Evolutionary conservation across 768 basidiomycete genomes (phyloP).

Genomic region (Artomyces pyxidatus): DNA sequence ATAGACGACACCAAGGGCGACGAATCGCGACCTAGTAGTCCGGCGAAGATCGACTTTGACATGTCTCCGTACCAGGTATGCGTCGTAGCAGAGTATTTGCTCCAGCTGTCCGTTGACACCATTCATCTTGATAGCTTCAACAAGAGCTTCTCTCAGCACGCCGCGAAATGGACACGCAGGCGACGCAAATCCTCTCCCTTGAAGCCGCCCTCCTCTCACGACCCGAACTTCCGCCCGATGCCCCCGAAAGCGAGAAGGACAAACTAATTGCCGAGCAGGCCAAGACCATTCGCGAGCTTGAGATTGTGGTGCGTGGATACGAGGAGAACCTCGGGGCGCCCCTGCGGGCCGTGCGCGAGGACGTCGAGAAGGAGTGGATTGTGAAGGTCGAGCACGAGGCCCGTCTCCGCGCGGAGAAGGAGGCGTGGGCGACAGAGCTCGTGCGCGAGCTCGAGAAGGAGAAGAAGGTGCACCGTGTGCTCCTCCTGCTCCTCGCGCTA

Average conservation of each 20-base stretch:
- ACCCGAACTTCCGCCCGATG: slow-evolving; percentile 55
- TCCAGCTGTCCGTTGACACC: background rate
- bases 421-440: slow-evolving; percentile 66
- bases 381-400: slow-evolving; percentile 51
- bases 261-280: slow-evolving; percentile 63
- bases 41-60: slow-evolving; percentile 84
- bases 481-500: background rate
- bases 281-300: slow-evolving; percentile 71
- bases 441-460: slow-evolving; percentile 74
- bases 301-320: slow-evolving; percentile 61
- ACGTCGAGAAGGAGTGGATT: slow-evolving; percentile 69
- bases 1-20: slow-evolving; percentile 63
- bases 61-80: slow-evolving; percentile 77
- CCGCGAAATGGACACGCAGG: slow-evolving; percentile 71
- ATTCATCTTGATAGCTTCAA: slow-evolving; percentile 48
- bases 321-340: slow-evolving; percentile 70
- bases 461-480: slow-evolving; percentile 43
- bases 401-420: slow-evolving; percentile 56
- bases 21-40: slow-evolving; percentile 73
- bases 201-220: slow-evolving; percentile 70
- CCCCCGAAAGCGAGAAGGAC: slow-evolving; percentile 68
- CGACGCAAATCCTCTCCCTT: slow-evolving; percentile 75
- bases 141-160: slow-evolving; percentile 80
- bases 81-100: too few species aligned
- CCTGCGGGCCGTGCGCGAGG: slow-evolving; percentile 55